Percentiles rank a stretch among this genome's conserved stretches.
Conservation (phyloP, 805 yeast genomes). For the Yarrowia sp. region DNA sequence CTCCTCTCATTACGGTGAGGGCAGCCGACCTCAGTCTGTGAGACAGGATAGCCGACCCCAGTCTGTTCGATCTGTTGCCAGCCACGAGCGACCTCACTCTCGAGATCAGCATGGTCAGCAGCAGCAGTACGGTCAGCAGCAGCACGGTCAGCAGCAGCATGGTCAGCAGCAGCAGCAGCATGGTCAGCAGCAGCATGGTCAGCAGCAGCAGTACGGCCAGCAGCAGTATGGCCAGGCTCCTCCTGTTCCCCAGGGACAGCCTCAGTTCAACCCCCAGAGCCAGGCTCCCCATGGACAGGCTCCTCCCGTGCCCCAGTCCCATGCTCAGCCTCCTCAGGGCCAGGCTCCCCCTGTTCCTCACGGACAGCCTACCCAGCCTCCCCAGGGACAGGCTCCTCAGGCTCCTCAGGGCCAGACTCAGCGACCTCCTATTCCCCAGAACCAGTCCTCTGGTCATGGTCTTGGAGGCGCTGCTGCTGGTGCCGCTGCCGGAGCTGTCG, state of each 20-base stretch:
- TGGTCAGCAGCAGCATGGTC: slow-evolving; percentile 1
- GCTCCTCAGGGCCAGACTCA: neutral
- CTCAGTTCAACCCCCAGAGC: neutral
- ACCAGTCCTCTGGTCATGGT: slow-evolving; percentile 7
- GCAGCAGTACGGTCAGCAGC: neutral
- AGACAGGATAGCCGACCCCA: slow-evolving; percentile 24
- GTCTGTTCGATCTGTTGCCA: slow-evolving; percentile 9
- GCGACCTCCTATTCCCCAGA: slow-evolving; percentile 10
- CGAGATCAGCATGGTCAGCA: slow-evolving; percentile 6
- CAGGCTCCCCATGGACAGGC: slow-evolving; percentile 2
- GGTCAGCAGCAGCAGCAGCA: neutral
- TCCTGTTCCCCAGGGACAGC: slow-evolving; percentile 18
- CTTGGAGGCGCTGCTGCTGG: slow-evolving; percentile 12
- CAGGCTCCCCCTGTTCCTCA: slow-evolving; percentile 13
- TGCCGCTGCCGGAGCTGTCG: slow-evolving; percentile 12
- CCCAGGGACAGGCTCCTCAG: slow-evolving; percentile 18
- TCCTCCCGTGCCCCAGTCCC: slow-evolving; percentile 5
- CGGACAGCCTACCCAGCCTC: neutral
- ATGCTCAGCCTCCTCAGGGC: neutral
- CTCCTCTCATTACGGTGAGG: slow-evolving; percentile 26
- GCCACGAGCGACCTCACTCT: slow-evolving; percentile 21
- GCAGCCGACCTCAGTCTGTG: slow-evolving; percentile 23
- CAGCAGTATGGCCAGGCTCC: slow-evolving; percentile 7
- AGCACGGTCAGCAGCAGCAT: neutral
- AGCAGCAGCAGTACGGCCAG: neutral